Evolutionary conservation across 768 basidiomycete genomes (phyloP), one percentile per base, ranked within the genome.

Genomic region (Chiua virens): DNA sequence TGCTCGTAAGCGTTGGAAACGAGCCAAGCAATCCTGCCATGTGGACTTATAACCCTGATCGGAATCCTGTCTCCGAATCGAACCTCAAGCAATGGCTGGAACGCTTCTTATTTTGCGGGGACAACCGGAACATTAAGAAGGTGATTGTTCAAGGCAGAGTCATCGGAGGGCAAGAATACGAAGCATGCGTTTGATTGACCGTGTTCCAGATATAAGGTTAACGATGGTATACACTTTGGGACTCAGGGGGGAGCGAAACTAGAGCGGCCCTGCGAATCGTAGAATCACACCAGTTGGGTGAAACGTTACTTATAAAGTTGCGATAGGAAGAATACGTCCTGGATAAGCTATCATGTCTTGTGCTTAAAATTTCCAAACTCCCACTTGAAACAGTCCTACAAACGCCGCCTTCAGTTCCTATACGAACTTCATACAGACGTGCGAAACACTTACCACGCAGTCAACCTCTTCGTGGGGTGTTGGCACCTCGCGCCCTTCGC

Each of bases 111-210:
- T 93, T 92, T 63, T 83, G 83, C 37, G 92, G 91, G 8, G 93
- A 96, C 66, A 85, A 91, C 64, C 75, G 92, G 64, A 95, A 93
- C 69, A 84, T 97, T 49, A 71, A 71, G 44, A 75, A 77, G 49
- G 94, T 98, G 18, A 94, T 85, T 62, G 94, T 98, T 15, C 85
- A 89, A 61, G 94, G 95, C 2, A 68, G 73, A 39, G 66, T 82
- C 32, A 81, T 98, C 32, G 94, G 92, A 10, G 95, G 95, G 13
- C 75, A 70, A 42, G 74, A 72, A 42, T 68, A 67, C 47, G 55
- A 56, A n/a, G 45, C 36, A 38, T 58, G 39, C 56, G 37, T 13
- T 8, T 36, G n/a, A 20, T 27, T 36, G 27, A n/a, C 30, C 20
- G 6, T 45, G n/a, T 50, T 34, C 46, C 45, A 43, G 22, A 45